Evolutionary conservation across 441 rosid genomes (phyloP).

Genomic region (Mallotus repandus): DNA sequence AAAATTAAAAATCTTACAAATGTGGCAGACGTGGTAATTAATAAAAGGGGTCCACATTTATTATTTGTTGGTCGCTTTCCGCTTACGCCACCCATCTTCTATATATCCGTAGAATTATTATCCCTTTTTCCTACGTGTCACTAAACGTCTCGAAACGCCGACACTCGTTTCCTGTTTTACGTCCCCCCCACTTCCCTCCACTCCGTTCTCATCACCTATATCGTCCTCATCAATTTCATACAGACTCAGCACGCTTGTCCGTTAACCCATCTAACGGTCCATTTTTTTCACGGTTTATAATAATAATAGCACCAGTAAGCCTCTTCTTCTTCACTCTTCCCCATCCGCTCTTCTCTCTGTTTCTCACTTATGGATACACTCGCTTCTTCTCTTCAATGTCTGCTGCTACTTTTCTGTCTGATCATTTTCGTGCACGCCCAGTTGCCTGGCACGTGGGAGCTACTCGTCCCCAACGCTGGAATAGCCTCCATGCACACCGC

Average conservation of each 20-base stretch:
- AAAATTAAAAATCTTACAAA: neutral
- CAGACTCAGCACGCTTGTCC: neutral
- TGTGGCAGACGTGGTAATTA: neutral
- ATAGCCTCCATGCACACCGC: slow-evolving; percentile 93
- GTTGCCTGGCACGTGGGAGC: slow-evolving; percentile 65
- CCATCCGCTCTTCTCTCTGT: neutral
- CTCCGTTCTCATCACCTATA: neutral
- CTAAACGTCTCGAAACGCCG: neutral
- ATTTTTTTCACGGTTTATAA: neutral
- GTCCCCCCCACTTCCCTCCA: neutral
- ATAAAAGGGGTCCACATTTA: neutral
- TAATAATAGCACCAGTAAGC: neutral
- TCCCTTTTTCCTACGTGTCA: slow-evolving; percentile 20
- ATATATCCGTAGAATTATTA: neutral
- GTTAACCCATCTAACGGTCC: neutral
- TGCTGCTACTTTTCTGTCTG: slow-evolving; percentile 2
- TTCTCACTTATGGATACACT: slow-evolving; percentile 19
- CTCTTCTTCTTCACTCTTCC: neutral
- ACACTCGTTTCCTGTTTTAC: neutral
- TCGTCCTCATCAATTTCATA: neutral
- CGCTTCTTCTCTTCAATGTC: slow-evolving; percentile 15
- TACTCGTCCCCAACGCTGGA: slow-evolving; percentile 53
- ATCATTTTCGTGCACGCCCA: slow-evolving; percentile 34
- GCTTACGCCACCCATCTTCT: slow-evolving; percentile 20
- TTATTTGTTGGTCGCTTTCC: neutral